Conservation (phyloP, 306 rosid species). For the Quercus glauca region DNA sequence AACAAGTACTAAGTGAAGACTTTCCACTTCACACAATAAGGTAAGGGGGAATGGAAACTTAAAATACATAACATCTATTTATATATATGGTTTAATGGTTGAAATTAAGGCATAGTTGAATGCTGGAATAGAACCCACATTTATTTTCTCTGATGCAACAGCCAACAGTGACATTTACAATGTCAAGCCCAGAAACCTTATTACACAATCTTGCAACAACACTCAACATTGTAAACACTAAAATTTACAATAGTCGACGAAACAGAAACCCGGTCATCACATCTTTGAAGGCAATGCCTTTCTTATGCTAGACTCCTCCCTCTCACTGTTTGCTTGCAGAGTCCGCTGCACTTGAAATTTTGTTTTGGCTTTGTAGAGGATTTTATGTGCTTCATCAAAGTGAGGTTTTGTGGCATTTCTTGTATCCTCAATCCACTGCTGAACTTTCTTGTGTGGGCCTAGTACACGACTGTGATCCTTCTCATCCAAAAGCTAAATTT, state of each 20-base stretch:
- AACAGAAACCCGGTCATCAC: constrained; percentile 21
- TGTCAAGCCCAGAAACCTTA: constrained; percentile 5
- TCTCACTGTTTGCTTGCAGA: constrained; percentile 19
- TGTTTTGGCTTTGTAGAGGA: constrained; percentile 47
- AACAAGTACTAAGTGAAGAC: too few relatives aligned
- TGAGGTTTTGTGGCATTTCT: constrained; percentile 74
- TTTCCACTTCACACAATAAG: too few relatives aligned
- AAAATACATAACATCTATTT: too few relatives aligned
- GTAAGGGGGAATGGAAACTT: too few relatives aligned
- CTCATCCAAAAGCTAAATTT: constrained; percentile 64
- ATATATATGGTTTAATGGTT: too few relatives aligned
- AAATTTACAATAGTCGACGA: neutral
- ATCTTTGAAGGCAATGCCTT: constrained; percentile 50
- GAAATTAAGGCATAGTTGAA: too few relatives aligned
- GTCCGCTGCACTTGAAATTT: constrained; percentile 37
- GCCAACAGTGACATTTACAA: neutral
- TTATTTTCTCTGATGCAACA: too few relatives aligned
- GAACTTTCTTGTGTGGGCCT: constrained; percentile 78
- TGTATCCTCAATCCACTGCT: constrained; percentile 76
- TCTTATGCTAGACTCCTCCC: constrained; percentile 25
- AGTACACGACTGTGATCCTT: constrained; percentile 57
- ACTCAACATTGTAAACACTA: neutral
- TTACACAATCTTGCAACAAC: neutral
- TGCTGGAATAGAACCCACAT: too few relatives aligned
- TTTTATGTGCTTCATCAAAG: constrained; percentile 69